phyloP scores from a whole-genome alignment of 2,329 filamentous ascomycete species.

The Leptodontidium sp. region DNA sequence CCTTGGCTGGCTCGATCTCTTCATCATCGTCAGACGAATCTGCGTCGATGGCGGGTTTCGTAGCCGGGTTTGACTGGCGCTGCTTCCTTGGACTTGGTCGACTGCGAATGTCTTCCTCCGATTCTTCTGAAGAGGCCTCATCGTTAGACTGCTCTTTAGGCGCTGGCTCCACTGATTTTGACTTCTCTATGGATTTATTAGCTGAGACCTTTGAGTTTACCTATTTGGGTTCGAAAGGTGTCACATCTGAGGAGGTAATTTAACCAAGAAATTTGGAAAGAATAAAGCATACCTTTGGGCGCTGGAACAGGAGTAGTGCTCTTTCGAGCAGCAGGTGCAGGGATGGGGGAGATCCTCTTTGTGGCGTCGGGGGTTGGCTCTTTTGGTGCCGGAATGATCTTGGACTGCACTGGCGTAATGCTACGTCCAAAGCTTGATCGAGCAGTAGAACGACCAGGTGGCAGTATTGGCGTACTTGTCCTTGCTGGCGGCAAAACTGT shows the following conservation, averaged over 20 bases:
- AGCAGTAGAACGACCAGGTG: constrained; percentile 23
- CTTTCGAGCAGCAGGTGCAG: constrained; percentile 9
- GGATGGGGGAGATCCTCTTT: constrained; percentile 9
- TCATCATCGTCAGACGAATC: constrained; percentile 26
- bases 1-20: constrained; percentile 14
- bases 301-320: constrained; percentile 18
- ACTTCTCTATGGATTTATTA: constrained; percentile 7
- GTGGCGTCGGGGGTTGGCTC: constrained; percentile 1
- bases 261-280: not conserved
- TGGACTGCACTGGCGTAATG: constrained; percentile 15
- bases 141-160: constrained; percentile 3
- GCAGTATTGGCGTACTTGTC: constrained; percentile 25
- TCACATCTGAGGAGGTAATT: not conserved
- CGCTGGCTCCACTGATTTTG: not conserved
- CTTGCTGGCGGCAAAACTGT: constrained; percentile 7
- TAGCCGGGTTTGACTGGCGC: not conserved
- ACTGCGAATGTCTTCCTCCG: constrained; percentile 26
- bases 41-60: not conserved
- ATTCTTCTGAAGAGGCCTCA: constrained; percentile 25
- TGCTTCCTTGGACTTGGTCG: not conserved
- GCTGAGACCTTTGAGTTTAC: not conserved
- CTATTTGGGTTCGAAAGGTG: not conserved
- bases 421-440: constrained; percentile 23
- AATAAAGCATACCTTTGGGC: constrained; percentile 15
- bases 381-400: not conserved